Evolutionary conservation across 495 filamentous ascomycete species (phyloP).

Genomic region (Neurospora cerealis): DNA sequence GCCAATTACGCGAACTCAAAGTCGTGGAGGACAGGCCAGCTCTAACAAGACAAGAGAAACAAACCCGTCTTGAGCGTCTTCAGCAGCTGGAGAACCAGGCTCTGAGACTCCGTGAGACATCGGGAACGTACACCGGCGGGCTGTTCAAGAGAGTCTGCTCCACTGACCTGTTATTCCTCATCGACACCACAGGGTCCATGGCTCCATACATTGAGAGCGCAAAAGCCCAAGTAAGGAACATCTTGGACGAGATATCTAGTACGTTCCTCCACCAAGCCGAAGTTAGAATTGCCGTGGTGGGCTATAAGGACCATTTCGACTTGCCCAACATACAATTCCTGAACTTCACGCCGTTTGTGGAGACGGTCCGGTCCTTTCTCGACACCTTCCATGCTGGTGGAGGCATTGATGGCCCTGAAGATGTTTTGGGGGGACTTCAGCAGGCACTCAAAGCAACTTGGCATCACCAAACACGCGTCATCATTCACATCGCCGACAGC

Average conservation of each 20-base stretch:
- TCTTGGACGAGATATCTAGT: constrained; percentile 23
- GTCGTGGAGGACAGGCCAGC: too few relatives aligned
- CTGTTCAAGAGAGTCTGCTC: constrained; percentile 27
- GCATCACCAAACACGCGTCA: constrained; percentile 25
- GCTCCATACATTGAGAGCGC: constrained; percentile 20
- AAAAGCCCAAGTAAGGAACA: constrained; percentile 25
- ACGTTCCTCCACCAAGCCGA: constrained; percentile 28
- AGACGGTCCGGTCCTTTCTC: constrained; percentile 9
- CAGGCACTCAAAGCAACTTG: constrained; percentile 21
- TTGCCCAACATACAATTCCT: constrained; percentile 23
- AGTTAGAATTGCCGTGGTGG: constrained; percentile 32
- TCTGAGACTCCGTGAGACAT: too few relatives aligned
- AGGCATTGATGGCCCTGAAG: constrained; percentile 21
- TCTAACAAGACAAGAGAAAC: too few relatives aligned
- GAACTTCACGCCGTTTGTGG: constrained; percentile 22
- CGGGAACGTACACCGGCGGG: background rate
- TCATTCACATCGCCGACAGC: constrained; percentile 30
- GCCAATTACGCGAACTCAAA: too few relatives aligned
- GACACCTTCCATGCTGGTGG: constrained; percentile 11
- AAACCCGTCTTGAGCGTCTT: too few relatives aligned
- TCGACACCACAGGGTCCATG: constrained; percentile 31
- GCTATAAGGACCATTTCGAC: constrained; percentile 29
- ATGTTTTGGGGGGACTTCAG: constrained; percentile 24
- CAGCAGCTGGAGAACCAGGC: too few relatives aligned
- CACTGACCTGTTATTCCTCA: constrained; percentile 29